These are phyloP conservation scores for Colletotrichum lindemuthianum DNA, from an alignment of 2,329 filamentous ascomycete genomes.

Conservation along the genomic window DNA sequence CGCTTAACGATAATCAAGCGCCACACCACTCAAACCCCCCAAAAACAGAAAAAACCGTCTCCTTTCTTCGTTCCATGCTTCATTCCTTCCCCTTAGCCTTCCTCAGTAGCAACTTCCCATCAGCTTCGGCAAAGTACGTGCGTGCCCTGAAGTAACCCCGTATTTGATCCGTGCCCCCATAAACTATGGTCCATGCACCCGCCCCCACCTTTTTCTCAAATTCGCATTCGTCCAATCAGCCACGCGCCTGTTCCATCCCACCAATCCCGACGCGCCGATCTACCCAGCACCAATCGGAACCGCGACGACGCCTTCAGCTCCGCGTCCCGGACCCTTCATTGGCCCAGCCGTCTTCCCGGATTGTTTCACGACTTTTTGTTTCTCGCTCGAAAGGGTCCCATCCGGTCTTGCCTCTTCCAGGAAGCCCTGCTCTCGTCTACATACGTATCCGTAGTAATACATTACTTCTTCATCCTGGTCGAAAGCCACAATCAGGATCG, in stretches of 20 bases:
- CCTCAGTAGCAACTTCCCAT: neutral
- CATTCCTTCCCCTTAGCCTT: no score
- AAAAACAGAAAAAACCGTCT: neutral
- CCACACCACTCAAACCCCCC: conserved; percentile 3
- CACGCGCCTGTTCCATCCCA: conserved; percentile 15
- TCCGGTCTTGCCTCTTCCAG: no score
- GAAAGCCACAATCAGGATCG: no score
- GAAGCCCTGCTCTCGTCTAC: no score
- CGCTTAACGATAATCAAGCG: conserved; percentile 28
- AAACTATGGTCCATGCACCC: no score
- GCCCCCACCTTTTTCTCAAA: no score
- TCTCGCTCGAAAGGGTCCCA: conserved; percentile 17
- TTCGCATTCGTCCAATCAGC: neutral
- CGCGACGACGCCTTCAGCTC: neutral
- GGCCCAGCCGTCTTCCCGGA: conserved; percentile 32
- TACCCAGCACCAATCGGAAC: conserved; percentile 28
- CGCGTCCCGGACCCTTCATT: conserved; percentile 31
- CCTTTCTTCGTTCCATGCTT: conserved; percentile 4
- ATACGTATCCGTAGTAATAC: no score
- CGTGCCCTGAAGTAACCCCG: no score
- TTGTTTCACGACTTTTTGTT: conserved; percentile 37
- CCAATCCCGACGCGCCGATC: conserved; percentile 37
- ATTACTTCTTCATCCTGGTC: no score
- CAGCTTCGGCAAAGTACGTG: no score
- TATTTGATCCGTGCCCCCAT: no score